Evolutionary conservation across 192 early-diverging fungal species (phyloP).

Genomic region (Coemansia aciculifera): DNA sequence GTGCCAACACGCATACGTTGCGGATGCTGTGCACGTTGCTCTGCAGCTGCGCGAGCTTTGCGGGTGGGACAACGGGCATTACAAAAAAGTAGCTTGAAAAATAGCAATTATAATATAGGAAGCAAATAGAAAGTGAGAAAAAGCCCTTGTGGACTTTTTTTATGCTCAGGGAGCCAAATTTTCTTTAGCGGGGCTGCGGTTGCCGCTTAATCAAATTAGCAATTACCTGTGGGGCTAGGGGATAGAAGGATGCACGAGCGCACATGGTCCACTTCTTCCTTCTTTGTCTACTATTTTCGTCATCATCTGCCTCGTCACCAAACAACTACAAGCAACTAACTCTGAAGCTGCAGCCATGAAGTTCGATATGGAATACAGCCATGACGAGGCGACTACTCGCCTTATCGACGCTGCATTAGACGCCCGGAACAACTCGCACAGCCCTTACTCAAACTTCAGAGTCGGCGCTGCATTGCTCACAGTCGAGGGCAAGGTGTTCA

Average conservation of each 20-base stretch:
- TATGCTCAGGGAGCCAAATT: not conserved
- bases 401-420: slow-evolving; percentile 27
- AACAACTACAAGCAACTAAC: not conserved
- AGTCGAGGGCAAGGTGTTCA: slow-evolving; percentile 61
- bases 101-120: not conserved
- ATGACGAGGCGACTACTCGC: slow-evolving; percentile 20
- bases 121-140: not conserved
- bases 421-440: slow-evolving; percentile 77
- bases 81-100: slow-evolving; percentile 1
- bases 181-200: not conserved
- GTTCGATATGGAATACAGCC: slow-evolving; percentile 27
- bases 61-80: slow-evolving; percentile 70
- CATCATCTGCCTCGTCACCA: not conserved
- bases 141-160: not conserved
- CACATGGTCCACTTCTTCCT: not conserved
- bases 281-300: not conserved
- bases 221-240: not conserved
- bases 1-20: slow-evolving; percentile 98
- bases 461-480: slow-evolving; percentile 84
- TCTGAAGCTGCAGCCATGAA: slow-evolving; percentile 1
- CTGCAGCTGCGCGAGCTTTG: slow-evolving; percentile 71
- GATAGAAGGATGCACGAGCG: not conserved
- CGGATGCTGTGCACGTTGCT: slow-evolving; percentile 70
- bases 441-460: slow-evolving; percentile 89
- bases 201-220: not conserved